Conservation (phyloP, 2,329 filamentous ascomycete genomes). For the Trichoderma breve region DNA sequence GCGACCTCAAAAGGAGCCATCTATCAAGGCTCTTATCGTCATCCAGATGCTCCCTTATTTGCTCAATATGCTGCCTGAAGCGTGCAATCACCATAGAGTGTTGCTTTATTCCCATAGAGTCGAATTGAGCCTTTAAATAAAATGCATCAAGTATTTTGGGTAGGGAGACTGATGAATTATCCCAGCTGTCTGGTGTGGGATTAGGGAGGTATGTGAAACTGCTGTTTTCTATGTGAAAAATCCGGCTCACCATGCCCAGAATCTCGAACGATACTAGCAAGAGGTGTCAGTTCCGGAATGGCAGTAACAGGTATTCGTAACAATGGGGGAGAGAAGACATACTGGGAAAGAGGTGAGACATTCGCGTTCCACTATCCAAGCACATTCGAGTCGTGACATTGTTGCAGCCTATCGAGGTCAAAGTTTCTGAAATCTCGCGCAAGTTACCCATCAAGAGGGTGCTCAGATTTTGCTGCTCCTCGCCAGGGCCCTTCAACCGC, state of each 20-base stretch:
- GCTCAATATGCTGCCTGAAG: constrained; percentile 29
- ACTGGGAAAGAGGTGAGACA: constrained; percentile 52
- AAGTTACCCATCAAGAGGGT: constrained; percentile 48
- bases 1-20: constrained; percentile 37
- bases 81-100: constrained; percentile 27
- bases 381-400: constrained; percentile 50
- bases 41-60: constrained; percentile 27
- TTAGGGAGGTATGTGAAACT: constrained; percentile 56
- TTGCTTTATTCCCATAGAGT: constrained; percentile 22
- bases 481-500: constrained; percentile 38
- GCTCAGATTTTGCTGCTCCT: constrained; percentile 42
- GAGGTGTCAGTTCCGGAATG: constrained; percentile 20
- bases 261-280: constrained; percentile 55
- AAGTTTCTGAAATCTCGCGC: constrained; percentile 51
- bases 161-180: constrained; percentile 48
- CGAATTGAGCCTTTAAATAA: constrained; percentile 29
- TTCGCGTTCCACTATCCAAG: constrained; percentile 37
- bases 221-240: constrained; percentile 48
- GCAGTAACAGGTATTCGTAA: no score
- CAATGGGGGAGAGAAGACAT: constrained; percentile 21
- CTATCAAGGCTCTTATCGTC: constrained; percentile 28
- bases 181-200: constrained; percentile 54
- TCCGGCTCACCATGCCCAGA: constrained; percentile 55
- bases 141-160: constrained; percentile 43
- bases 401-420: constrained; percentile 54